Evolutionary conservation across 2,329 filamentous ascomycete genomes (phyloP).

Genomic region (Xylaria polymorpha): DNA sequence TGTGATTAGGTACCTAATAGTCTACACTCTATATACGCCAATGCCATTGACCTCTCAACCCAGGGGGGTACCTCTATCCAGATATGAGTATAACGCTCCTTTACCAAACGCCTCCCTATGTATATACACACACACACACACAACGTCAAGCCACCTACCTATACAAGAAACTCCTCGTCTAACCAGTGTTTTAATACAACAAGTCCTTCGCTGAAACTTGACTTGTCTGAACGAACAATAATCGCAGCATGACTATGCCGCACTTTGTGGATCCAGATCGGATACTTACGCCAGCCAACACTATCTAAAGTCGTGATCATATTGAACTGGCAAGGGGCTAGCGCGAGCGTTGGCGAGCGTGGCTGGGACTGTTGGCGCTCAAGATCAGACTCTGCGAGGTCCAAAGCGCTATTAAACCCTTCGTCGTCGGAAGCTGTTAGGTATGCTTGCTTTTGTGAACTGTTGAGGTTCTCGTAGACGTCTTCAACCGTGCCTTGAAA

Average conservation of each 20-base stretch:
- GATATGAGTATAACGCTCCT: background rate
- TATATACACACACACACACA: conserved; percentile 8
- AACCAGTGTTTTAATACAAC: conserved; percentile 86
- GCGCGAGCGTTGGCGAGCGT: conserved; percentile 76
- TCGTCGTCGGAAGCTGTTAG: conserved; percentile 68
- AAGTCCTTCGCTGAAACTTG: conserved; percentile 78
- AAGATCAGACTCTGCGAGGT: conserved; percentile 51
- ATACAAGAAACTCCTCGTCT: conserved; percentile 76
- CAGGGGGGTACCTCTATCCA: background rate
- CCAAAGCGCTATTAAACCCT: conserved; percentile 53
- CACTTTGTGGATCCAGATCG: conserved; percentile 79
- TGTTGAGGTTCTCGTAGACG: conserved; percentile 78
- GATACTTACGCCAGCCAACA: conserved; percentile 73
- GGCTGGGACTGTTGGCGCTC: conserved; percentile 54
- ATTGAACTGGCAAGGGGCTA: conserved; percentile 82
- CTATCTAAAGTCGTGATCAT: conserved; percentile 83
- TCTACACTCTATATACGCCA: background rate
- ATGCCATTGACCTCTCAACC: background rate
- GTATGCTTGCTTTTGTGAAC: conserved; percentile 76
- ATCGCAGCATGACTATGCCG: conserved; percentile 91
- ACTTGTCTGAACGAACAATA: conserved; percentile 78
- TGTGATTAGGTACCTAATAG: background rate
- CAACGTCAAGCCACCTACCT: conserved; percentile 51
- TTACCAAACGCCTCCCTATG: conserved; percentile 11
- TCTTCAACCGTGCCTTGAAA: conserved; percentile 81